Evolutionary conservation across 768 basidiomycete genomes (phyloP), one percentile per base, ranked within the genome.

Genomic region (Termitomyces sp.): DNA sequence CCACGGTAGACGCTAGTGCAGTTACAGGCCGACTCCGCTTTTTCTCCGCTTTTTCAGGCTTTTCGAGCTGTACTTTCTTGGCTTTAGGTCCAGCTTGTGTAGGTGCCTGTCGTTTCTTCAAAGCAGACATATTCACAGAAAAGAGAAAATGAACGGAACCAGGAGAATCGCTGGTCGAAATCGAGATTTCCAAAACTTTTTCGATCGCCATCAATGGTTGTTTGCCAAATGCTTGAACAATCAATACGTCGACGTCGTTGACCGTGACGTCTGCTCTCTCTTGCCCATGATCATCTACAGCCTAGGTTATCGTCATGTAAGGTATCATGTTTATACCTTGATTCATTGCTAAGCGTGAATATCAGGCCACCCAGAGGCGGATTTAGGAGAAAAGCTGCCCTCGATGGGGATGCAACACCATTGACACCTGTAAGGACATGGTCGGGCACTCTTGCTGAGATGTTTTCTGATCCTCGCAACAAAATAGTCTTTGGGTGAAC

Each of bases 401-500:
- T 66, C n/a, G 80, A 81, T 61, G 80, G 77, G 52, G 66, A 76
- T 12, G 68, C 74, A 17, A 78, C 79, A 8, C 76, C 79, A 9
- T 67, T 73, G 53, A 70, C 75, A 41, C 78, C 78, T 1, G 78
- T 78, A 51, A 52, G 74, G n/a, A 38, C 21, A n/a, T 19, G 25
- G 37, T 49, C 32, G n/a, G 37, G 21, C 61, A 17, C 37, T 1
- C 8, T 14, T 31, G 35, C 25, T 14, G 17, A 38, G 29, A 37
- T 16, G 4, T 16, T 23, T 16, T 23, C 1, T 25, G 10, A 29
- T 40, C 9, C 32, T 53, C 25, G 38, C n/a, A 16, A 27, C 45
- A 29, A 51, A 50, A 47, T 63, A 92, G 90, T 83, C 84, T 38
- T 73, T 92, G 45, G 85, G 84, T 10, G 89, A 89, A 62, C 84